Base-by-base conservation (phyloP, 441 rosid genomes). In the Populus trichocarpa region DNA sequence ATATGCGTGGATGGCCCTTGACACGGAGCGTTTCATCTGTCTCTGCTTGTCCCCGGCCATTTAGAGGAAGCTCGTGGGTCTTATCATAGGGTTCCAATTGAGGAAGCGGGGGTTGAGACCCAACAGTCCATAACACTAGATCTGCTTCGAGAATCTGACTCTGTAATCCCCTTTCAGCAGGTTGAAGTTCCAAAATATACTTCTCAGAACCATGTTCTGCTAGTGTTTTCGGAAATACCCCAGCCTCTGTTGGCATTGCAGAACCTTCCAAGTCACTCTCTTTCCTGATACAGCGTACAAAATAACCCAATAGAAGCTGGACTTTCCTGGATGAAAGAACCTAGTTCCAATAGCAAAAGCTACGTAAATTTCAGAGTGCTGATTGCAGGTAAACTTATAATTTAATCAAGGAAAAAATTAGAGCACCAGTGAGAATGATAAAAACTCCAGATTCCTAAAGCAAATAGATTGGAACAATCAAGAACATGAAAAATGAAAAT, bases 1-100 rank as follows among this genome's bases (percentile, higher is more conserved):
- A 95, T 80, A 90, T 92, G 40, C 96, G 91, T 0, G 98, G 97
- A 83, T 95, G 97, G 72, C 98, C 99, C 87, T 91, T 93, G 71
- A 93, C 97, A 80, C 96, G 96, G n/a, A 95, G 94, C 38, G 96
- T 95, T 83, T 95, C 98, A 74, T 95, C 99, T 59, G 98, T 95
- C 83, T 91, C 95, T 16, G 94, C 93, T 85, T 95, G 96, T 84
- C 98, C 99, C 74, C 93, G 87, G 26, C 85, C 89, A 82, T 89
- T 95, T 75, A 92, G 82, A 38, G 95, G 96, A 77, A 95, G 89
- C 68, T 87, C 91, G 50, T 73, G 80, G 33, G 86, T 81, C 75
- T 70, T 82, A 59, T 86, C 84, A 70, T 67, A 18, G 71, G 89
- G 84, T 79, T 90, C 93, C 46, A 95, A 71, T 68, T 88, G 85